Conservation (phyloP, 2,329 filamentous ascomycete species). For the Lasiodiplodia theobromae region DNA sequence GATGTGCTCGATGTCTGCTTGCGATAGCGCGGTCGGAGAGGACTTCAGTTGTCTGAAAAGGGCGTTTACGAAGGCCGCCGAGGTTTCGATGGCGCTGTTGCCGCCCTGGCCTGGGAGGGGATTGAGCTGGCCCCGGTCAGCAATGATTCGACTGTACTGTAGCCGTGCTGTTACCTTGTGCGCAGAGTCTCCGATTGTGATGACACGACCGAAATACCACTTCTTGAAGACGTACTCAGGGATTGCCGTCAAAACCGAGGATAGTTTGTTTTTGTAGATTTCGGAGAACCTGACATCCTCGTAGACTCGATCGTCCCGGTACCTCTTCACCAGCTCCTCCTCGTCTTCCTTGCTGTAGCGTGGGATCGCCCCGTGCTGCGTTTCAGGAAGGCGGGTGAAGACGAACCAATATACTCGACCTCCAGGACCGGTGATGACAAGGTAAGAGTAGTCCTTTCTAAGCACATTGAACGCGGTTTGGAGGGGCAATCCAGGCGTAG, state of each 20-base stretch:
- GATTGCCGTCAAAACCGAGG: slow-evolving; percentile 38
- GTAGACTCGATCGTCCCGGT: slow-evolving; percentile 39
- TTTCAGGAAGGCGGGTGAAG: slow-evolving; percentile 38
- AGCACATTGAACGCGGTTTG: not conserved
- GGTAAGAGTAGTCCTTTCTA: slow-evolving; percentile 30
- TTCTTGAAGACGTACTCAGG: slow-evolving; percentile 48
- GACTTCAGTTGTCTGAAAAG: slow-evolving; percentile 31
- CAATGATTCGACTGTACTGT: too few relatives aligned
- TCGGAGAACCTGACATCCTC: slow-evolving; percentile 43
- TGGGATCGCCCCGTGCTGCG: slow-evolving; percentile 36
- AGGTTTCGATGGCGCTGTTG: slow-evolving; percentile 35
- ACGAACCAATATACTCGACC: slow-evolving; percentile 37
- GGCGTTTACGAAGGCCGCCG: slow-evolving; percentile 35
- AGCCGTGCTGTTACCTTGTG: slow-evolving; percentile 46
- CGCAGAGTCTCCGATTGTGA: slow-evolving; percentile 51
- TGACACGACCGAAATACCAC: slow-evolving; percentile 50
- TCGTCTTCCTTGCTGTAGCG: slow-evolving; percentile 44
- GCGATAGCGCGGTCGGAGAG: not conserved
- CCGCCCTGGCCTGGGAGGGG: slow-evolving; percentile 35
- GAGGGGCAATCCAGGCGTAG: not conserved
- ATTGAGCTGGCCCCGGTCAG: slow-evolving; percentile 24
- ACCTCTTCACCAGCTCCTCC: slow-evolving; percentile 37
- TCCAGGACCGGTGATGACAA: slow-evolving; percentile 34
- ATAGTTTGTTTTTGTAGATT: slow-evolving; percentile 39
- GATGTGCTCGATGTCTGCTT: not conserved